phyloP scores from a whole-genome alignment of 306 rosid species.

The Notholithocarpus densiflorus region DNA sequence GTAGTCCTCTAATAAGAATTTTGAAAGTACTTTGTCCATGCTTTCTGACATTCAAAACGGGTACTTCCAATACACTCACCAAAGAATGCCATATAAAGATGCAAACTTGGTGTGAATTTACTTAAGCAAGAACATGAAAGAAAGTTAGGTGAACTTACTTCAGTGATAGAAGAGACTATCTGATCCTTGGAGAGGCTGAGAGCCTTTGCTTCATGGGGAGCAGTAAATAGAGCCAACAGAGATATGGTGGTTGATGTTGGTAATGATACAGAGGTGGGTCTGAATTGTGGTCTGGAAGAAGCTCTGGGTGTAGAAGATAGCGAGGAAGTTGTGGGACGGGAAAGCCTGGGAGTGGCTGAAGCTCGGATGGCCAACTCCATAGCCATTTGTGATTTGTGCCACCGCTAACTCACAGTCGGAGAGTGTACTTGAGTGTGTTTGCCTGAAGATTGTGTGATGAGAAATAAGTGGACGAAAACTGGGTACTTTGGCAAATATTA shows the following conservation, averaged over 20 bases:
- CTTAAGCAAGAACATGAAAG: background rate
- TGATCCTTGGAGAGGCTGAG: constrained; percentile 67
- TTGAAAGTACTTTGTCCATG: background rate
- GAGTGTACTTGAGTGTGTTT: background rate
- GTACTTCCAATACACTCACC: background rate
- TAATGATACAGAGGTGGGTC: constrained; percentile 47
- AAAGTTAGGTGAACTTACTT: constrained; percentile 29
- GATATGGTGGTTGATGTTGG: constrained; percentile 70
- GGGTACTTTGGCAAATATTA: background rate
- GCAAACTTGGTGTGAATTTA: background rate
- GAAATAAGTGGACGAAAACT: constrained; percentile 42
- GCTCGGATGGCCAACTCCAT: constrained; percentile 70
- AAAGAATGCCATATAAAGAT: background rate
- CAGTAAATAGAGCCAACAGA: constrained; percentile 64
- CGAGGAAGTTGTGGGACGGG: constrained; percentile 32
- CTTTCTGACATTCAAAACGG: background rate
- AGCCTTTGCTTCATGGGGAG: constrained; percentile 67
- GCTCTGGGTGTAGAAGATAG: constrained; percentile 25
- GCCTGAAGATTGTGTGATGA: constrained; percentile 27
- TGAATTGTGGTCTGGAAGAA: constrained; percentile 33
- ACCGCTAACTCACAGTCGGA: background rate
- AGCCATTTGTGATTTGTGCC: constrained; percentile 35
- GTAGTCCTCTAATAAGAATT: background rate
- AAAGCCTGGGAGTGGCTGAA: constrained; percentile 46
- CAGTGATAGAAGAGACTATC: constrained; percentile 70